These are phyloP conservation scores for Cutaneotrichosporon sp. DNA, from an alignment of 1,284 basidiomycete species.

Conservation along the genomic window DNA sequence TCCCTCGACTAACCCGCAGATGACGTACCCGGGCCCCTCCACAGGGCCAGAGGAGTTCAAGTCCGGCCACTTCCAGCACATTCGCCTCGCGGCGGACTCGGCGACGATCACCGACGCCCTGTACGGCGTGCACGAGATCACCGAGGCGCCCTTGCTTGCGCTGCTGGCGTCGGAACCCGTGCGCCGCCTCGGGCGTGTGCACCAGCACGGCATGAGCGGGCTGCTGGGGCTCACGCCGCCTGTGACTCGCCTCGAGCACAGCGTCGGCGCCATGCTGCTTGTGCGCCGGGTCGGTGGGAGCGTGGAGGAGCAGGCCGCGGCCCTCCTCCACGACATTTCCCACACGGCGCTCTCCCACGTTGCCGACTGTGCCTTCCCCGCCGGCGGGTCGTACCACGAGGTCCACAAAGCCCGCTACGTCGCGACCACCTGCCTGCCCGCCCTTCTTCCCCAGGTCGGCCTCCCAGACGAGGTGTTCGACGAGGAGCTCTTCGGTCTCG, in stretches of 20 bases:
- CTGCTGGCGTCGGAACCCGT: conserved; percentile 9
- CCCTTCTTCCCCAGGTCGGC: conserved; percentile 1
- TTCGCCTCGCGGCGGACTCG: neutral
- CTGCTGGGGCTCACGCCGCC: conserved; percentile 16
- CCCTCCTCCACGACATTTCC: conserved; percentile 22
- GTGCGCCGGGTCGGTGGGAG: conserved; percentile 18
- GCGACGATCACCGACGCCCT: conserved; percentile 15
- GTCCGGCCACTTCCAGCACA: neutral
- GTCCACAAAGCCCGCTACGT: conserved; percentile 22
- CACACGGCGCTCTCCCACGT: conserved; percentile 24
- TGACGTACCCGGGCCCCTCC: neutral
- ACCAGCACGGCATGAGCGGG: conserved; percentile 24
- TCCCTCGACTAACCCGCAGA: neutral
- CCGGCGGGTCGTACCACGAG: conserved; percentile 16
- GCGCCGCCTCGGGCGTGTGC: conserved; percentile 16
- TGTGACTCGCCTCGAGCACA: conserved; percentile 25
- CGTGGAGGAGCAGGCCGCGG: conserved; percentile 22
- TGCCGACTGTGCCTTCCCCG: conserved; percentile 15
- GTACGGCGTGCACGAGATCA: conserved; percentile 15
- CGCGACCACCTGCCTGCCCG: conserved; percentile 12
- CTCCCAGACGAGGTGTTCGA: conserved; percentile 9
- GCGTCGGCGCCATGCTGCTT: conserved; percentile 23
- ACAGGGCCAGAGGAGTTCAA: neutral
- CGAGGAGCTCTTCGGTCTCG: conserved; percentile 22
- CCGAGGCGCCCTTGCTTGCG: conserved; percentile 16